Percentiles rank a stretch among this genome's conserved stretches.
Evolutionary conservation across 2,329 filamentous ascomycete species (phyloP).

Genomic region (Sarocladium kiliense): DNA sequence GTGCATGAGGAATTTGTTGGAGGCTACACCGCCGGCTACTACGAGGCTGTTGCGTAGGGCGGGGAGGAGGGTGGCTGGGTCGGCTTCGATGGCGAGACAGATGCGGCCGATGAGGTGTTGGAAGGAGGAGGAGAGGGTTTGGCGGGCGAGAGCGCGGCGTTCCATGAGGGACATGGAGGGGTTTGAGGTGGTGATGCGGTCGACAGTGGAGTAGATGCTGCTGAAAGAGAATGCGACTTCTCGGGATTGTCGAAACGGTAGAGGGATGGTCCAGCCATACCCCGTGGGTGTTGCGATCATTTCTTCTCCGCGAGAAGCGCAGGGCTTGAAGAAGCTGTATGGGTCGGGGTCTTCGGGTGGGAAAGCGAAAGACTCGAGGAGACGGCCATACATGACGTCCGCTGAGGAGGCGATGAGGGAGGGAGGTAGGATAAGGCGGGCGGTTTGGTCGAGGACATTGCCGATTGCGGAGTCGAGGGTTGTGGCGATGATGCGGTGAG

Average conservation of each 20-base stretch:
- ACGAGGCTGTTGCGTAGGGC: slow-evolving; percentile 48
- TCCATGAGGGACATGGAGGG: slow-evolving; percentile 49
- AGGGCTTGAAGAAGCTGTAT: slow-evolving; percentile 51
- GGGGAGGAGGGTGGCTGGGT: slow-evolving; percentile 16
- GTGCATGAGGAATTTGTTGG: slow-evolving; percentile 72
- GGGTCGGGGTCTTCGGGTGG: slow-evolving; percentile 31
- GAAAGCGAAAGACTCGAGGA: slow-evolving; percentile 78
- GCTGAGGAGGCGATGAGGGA: slow-evolving; percentile 46
- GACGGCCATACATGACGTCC: slow-evolving; percentile 73
- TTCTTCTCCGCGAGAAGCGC: slow-evolving; percentile 53
- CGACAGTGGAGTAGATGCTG: slow-evolving; percentile 52
- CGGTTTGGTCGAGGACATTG: slow-evolving; percentile 83
- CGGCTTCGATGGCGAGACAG: slow-evolving; percentile 55
- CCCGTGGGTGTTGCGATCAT: slow-evolving; percentile 27
- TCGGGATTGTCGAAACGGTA: slow-evolving; percentile 57
- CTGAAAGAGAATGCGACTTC: slow-evolving; percentile 69
- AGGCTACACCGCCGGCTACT: slow-evolving; percentile 84
- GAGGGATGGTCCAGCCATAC: slow-evolving; percentile 58
- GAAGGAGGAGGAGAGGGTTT: slow-evolving; percentile 76
- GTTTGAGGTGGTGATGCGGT: slow-evolving; percentile 35
- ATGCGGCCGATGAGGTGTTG: slow-evolving; percentile 79
- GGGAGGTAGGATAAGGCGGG: slow-evolving; percentile 67
- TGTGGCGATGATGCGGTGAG: slow-evolving; percentile 68
- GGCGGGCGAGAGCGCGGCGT: slow-evolving; percentile 62
- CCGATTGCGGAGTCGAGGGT: slow-evolving; percentile 83